Evolutionary conservation across 805 yeast species (phyloP), one percentile per base, ranked within the genome.

Genomic region (Saccharomyces paradoxus): DNA sequence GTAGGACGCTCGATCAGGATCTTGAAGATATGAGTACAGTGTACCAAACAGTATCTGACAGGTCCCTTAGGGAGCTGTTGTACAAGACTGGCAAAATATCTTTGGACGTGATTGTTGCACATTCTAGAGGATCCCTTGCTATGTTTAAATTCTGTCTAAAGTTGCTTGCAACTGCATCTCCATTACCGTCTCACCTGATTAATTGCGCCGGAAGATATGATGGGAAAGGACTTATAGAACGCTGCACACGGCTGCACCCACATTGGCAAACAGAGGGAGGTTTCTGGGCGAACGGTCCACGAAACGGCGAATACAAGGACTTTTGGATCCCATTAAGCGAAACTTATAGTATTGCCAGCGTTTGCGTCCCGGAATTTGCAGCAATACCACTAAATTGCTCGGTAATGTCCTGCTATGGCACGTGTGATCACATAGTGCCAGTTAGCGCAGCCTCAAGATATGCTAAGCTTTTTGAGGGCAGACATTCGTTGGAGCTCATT

Each of bases 111-210:
- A 72, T 90, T 4, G 78, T 87, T 30, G 86, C 82, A 2, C 97
- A 91, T 68, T 88, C 96, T 0, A 75, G 97, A 55, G 97, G 96
- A 9, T 77, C 81, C 3, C 78, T 86, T 28, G 84, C 91, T 4
- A 81, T 84, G 83, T 83, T 88, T 62, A 72, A 79, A 53, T 91
- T 91, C 87, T 37, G 24, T 10, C 44, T 37, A 21, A 3, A 37
- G 4, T 37, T 37, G 24, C 44, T 17, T 17, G 17, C 44, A 37
- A 17, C 4, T 17, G 84, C 85, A 2, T 53, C 61, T 41, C 90
- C 91, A 0, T 77, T 77, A 54, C 44, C 44, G 17, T 17, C 44
- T 37, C 22, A 37, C 24, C 64, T 91, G 60, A 73, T 89, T 62
- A 88, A 88, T 60, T 82, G 89, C 66, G 79, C 89, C 1, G 86